Evolutionary conservation across 2,329 filamentous ascomycete species (phyloP).

Genomic region (Chrysosporium queenslandicum): DNA sequence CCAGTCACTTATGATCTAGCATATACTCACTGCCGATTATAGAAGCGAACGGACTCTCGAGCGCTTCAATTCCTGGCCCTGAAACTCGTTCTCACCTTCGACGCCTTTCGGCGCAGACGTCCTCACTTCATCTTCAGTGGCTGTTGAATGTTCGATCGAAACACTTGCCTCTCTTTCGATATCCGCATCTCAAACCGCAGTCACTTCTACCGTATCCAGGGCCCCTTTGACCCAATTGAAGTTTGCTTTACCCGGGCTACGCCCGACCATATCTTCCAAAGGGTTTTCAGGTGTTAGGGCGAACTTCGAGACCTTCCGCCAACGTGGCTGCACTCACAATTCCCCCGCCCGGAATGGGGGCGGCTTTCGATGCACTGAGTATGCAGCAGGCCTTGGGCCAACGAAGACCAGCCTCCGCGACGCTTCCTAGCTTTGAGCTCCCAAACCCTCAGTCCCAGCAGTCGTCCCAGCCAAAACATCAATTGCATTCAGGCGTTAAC

Average conservation of each 20-base stretch:
- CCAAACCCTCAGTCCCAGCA: slow-evolving; percentile 48
- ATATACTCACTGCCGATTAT: neutral
- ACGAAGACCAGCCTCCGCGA: slow-evolving; percentile 58
- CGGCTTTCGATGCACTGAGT: slow-evolving; percentile 51
- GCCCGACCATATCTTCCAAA: neutral
- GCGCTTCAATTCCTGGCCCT: too few species aligned
- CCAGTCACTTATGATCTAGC: neutral
- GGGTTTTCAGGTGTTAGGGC: neutral
- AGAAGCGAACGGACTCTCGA: too few species aligned
- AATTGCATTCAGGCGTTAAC: slow-evolving; percentile 32
- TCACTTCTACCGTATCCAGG: too few species aligned
- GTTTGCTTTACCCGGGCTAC: neutral
- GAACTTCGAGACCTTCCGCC: slow-evolving; percentile 12
- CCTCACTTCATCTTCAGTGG: too few species aligned
- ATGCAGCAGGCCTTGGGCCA: slow-evolving; percentile 57
- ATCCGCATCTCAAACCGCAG: too few species aligned
- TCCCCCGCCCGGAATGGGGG: slow-evolving; percentile 52
- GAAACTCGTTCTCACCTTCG: too few species aligned
- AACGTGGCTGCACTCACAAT: slow-evolving; percentile 54
- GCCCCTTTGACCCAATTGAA: neutral
- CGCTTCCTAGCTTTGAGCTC: slow-evolving; percentile 60
- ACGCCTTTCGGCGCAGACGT: too few species aligned
- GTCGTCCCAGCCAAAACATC: slow-evolving; percentile 43
- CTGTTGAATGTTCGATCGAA: too few species aligned
- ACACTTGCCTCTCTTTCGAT: too few species aligned